Percentiles rank a stretch among this genome's conserved stretches.
phyloP scores from a whole-genome alignment of 768 basidiomycete genomes.

The Mycena venus region DNA sequence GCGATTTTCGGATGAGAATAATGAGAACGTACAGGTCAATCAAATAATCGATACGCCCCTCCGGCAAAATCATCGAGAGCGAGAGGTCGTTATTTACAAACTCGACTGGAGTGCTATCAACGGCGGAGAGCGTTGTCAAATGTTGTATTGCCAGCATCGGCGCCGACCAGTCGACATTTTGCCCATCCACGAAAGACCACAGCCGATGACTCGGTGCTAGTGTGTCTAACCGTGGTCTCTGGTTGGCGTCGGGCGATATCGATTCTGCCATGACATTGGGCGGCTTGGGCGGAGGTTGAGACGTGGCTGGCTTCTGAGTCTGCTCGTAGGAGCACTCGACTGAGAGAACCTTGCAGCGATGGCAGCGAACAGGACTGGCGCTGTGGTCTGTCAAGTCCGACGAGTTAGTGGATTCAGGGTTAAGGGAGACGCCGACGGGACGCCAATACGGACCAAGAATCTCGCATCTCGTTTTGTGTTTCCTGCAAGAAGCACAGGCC shows the following conservation, averaged over 20 bases:
- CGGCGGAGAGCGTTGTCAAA: not conserved
- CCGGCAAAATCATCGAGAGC: conserved; percentile 15
- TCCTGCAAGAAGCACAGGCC: conserved; percentile 14
- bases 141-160: conserved; percentile 33
- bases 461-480: conserved; percentile 18
- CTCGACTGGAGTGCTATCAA: not conserved
- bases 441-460: conserved; percentile 14
- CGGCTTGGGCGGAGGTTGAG: not conserved
- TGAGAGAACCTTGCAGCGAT: conserved; percentile 23
- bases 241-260: not conserved
- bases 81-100: conserved; percentile 6
- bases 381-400: not conserved
- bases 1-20: not conserved
- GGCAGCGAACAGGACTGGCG: conserved; percentile 1
- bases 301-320: not conserved
- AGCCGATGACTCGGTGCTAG: not conserved
- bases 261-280: not conserved
- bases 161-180: conserved; percentile 40
- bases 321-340: conserved; percentile 13
- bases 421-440: too few relatives aligned
- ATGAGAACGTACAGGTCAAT: conserved; percentile 17
- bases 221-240: not conserved
- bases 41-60: conserved; percentile 17
- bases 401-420: not conserved
- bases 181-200: conserved; percentile 6